Evolutionary conservation across 768 basidiomycete genomes (phyloP).

Genomic region (Suillus fuscotomentosus): DNA sequence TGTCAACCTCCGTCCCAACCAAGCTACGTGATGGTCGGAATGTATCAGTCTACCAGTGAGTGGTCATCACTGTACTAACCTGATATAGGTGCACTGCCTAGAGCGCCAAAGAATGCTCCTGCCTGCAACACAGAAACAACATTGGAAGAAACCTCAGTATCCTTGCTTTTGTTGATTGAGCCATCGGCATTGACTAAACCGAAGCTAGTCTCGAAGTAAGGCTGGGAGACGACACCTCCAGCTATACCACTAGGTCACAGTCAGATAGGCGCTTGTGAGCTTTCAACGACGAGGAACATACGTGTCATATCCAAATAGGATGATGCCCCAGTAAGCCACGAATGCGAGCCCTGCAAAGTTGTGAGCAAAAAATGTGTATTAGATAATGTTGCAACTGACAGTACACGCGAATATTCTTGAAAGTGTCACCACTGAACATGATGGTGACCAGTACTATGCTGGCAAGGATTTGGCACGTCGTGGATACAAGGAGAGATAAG

Average conservation of each 20-base stretch:
- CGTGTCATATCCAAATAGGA: conserved; percentile 85
- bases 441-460: background rate
- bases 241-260: conserved; percentile 49
- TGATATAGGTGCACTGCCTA: conserved; percentile 69
- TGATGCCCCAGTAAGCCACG: conserved; percentile 73
- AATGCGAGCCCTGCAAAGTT: conserved; percentile 61
- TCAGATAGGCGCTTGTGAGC: background rate
- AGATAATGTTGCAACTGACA: conserved; percentile 37
- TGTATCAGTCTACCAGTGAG: background rate
- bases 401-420: conserved; percentile 64
- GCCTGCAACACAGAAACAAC: conserved; percentile 88
- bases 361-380: background rate
- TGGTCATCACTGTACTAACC: conserved; percentile 36
- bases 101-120: conserved; percentile 85
- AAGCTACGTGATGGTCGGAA: conserved; percentile 36
- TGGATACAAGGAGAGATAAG: too few species aligned
- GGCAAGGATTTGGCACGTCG: background rate
- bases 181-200: conserved; percentile 50
- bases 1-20: conserved; percentile 64
- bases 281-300: conserved; percentile 25
- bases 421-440: conserved; percentile 10
- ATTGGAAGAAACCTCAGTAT: conserved; percentile 67
- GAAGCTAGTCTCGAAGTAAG: conserved; percentile 63
- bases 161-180: conserved; percentile 32
- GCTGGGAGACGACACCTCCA: conserved; percentile 65